Conservation (phyloP, 2,329 filamentous ascomycete species). For the Taxawa tesnikishii region DNA sequence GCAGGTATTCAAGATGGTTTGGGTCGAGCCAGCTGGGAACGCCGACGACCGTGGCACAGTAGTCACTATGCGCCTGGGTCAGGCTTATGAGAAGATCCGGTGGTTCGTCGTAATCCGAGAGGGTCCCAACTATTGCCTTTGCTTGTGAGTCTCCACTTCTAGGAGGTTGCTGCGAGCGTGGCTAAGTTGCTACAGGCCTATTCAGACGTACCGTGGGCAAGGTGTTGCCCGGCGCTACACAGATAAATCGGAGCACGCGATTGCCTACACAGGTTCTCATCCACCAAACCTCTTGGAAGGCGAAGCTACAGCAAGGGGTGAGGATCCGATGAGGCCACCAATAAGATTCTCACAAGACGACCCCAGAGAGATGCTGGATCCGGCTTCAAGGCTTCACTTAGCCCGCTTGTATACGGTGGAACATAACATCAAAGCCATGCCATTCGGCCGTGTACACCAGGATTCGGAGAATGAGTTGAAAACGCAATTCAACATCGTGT, state of each 20-base stretch:
- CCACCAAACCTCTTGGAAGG: too few species aligned
- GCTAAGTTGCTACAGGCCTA: neutral
- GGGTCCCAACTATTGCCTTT: neutral
- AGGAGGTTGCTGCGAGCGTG: neutral
- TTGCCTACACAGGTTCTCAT: neutral
- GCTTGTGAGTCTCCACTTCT: neutral
- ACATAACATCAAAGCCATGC: conserved; percentile 1
- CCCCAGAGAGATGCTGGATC: too few species aligned
- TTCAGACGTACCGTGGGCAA: neutral
- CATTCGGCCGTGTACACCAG: conserved; percentile 10
- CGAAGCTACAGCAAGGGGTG: too few species aligned
- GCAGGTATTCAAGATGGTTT: neutral
- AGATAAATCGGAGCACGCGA: neutral
- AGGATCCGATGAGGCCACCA: too few species aligned
- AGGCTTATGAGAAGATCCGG: neutral
- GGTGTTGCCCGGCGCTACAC: neutral
- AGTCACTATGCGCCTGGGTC: neutral
- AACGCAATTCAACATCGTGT: conserved; percentile 6
- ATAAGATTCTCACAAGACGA: too few species aligned
- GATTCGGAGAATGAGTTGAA: conserved; percentile 3
- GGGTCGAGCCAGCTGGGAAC: neutral
- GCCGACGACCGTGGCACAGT: neutral
- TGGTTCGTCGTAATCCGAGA: neutral
- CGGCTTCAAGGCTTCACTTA: too few species aligned
- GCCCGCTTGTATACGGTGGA: neutral